Conservation (phyloP, 257 asterid species). For the Fraxinus americana region DNA sequence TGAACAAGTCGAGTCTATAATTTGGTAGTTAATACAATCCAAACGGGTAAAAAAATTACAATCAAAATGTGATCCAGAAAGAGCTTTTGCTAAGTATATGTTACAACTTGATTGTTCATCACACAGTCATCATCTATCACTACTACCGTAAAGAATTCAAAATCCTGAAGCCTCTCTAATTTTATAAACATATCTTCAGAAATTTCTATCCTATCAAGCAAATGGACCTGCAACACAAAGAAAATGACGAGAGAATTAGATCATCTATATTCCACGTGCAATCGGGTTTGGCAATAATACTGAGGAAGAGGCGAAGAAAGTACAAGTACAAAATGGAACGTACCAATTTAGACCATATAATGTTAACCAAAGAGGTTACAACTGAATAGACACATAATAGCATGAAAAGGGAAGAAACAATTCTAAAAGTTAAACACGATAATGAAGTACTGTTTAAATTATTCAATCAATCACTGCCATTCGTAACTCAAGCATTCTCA, state of each 20-base stretch:
- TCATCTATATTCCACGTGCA: not conserved
- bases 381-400: not conserved
- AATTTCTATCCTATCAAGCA: constrained; percentile 5
- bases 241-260: not conserved
- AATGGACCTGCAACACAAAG: constrained; percentile 30
- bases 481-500: constrained; percentile 58
- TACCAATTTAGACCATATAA: no score
- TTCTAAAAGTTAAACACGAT: not conserved
- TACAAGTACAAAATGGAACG: not conserved
- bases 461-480: constrained; percentile 43
- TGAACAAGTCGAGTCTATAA: not conserved
- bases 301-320: not conserved
- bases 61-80: constrained; percentile 1
- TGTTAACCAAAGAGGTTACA: no score
- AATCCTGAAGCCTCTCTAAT: constrained; percentile 23
- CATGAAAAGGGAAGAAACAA: not conserved
- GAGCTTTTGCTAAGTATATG: constrained; percentile 3
- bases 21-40: not conserved
- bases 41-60: constrained; percentile 23
- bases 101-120: constrained; percentile 16
- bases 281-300: not conserved
- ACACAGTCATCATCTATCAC: not conserved
- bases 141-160: constrained; percentile 21
- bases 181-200: constrained; percentile 29
- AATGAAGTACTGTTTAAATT: constrained; percentile 26